Conservation (phyloP, 2,329 filamentous ascomycete genomes). For the Aspergillus puulaauensis region DNA sequence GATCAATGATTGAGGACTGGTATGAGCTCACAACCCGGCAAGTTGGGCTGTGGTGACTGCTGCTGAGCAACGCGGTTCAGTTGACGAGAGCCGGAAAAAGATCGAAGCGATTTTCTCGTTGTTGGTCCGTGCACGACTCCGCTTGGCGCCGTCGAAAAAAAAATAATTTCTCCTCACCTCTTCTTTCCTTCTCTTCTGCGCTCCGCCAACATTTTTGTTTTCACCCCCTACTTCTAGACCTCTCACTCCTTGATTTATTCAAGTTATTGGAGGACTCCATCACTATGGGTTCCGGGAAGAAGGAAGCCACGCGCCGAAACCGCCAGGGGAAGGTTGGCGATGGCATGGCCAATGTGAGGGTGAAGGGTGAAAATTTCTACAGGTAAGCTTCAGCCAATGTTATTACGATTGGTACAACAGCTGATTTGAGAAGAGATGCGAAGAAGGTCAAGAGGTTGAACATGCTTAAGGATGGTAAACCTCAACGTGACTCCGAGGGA, state of each 20-base stretch:
- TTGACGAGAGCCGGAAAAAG: conserved; percentile 26
- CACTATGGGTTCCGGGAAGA: conserved; percentile 86
- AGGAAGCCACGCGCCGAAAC: conserved; percentile 78
- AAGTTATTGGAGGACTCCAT: conserved; percentile 19
- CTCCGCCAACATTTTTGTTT: conserved; percentile 29
- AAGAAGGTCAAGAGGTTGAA: conserved; percentile 89
- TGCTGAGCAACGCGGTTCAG: conserved; percentile 19
- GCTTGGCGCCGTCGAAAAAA: conserved; percentile 36
- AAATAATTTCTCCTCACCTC: conserved; percentile 30
- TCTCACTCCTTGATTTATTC: conserved; percentile 26
- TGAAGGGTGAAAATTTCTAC: conserved; percentile 99
- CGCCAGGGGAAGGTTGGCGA: conserved; percentile 82
- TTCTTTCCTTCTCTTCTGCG: conserved; percentile 29
- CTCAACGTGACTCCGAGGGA: conserved; percentile 77
- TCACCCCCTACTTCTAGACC: conserved; percentile 28
- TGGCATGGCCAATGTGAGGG: conserved; percentile 87
- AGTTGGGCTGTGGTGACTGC: conserved; percentile 13
- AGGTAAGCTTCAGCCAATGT: conserved; percentile 52
- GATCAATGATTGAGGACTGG: background rate
- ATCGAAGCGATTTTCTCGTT: conserved; percentile 38
- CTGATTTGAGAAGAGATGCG: conserved; percentile 53
- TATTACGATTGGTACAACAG: background rate
- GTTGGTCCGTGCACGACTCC: conserved; percentile 36
- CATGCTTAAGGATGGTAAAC: conserved; percentile 85
- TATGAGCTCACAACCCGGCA: conserved; percentile 6